A percentile compares a stretch with the other conserved stretches of the same genome.
These are phyloP conservation scores for Cercospora brassicicola DNA, from an alignment of 2,329 filamentous ascomycete genomes.

Conservation along the genomic window DNA sequence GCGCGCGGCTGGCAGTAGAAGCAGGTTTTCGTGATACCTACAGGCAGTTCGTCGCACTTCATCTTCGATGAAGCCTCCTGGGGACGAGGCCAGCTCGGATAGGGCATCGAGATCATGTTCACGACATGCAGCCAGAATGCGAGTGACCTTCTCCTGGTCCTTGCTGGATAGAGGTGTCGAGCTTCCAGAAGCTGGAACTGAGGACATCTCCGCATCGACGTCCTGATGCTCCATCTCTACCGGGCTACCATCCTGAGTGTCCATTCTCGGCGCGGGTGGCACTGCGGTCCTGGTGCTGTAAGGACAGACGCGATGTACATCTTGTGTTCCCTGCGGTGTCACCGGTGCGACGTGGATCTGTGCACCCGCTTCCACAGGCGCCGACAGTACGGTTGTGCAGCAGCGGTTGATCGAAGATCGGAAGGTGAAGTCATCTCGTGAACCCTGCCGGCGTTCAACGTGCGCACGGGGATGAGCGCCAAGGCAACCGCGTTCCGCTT, in stretches of 20 bases:
- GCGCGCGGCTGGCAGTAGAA: neutral
- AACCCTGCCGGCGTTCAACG: constrained; percentile 2
- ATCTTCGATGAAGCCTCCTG: constrained; percentile 51
- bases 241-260: neutral
- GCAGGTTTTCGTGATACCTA: constrained; percentile 43
- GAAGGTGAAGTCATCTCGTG: neutral
- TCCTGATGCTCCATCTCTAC: neutral
- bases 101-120: constrained; percentile 44
- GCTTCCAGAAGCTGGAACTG: neutral
- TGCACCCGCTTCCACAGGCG: constrained; percentile 12
- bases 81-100: constrained; percentile 45
- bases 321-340: neutral
- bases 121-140: constrained; percentile 46
- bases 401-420: neutral
- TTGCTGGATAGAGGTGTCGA: constrained; percentile 10
- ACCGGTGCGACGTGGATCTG: constrained; percentile 1
- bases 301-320: constrained; percentile 8
- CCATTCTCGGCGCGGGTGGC: neutral
- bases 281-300: neutral
- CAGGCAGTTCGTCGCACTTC: constrained; percentile 71
- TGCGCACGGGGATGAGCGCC: neutral
- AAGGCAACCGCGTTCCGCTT: neutral
- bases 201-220: neutral
- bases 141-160: constrained; percentile 18
- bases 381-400: neutral